Evolutionary conservation across 441 rosid species (phyloP).

Genomic region (Pelargonium myrrhifolium): DNA sequence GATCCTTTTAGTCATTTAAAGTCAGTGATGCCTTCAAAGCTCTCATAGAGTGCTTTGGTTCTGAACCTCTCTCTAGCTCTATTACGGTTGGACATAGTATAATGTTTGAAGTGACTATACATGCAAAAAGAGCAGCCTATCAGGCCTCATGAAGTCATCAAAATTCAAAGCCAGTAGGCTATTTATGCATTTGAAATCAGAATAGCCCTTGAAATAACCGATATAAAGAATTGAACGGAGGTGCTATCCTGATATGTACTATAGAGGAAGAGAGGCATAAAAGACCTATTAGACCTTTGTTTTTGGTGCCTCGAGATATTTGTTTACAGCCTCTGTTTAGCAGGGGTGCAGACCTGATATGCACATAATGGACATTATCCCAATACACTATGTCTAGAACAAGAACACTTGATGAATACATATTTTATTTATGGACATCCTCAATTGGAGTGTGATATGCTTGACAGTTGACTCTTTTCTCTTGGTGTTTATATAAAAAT

Average conservation of each 20-base stretch:
- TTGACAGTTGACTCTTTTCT: too few relatives aligned
- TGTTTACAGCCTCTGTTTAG: too few relatives aligned
- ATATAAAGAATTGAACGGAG: not conserved
- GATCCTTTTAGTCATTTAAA: not conserved
- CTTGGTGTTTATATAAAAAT: too few relatives aligned
- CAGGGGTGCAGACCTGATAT: too few relatives aligned
- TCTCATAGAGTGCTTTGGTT: not conserved
- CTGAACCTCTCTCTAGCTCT: not conserved
- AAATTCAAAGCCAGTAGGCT: not conserved
- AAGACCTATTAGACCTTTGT: not conserved
- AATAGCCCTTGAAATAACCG: not conserved
- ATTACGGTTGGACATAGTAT: not conserved
- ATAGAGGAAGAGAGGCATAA: not conserved
- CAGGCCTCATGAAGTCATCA: not conserved
- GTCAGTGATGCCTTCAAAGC: not conserved
- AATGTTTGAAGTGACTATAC: not conserved
- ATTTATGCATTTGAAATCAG: not conserved
- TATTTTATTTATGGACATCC: not conserved
- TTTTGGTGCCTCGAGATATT: not conserved
- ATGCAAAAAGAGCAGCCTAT: not conserved
- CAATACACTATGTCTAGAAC: too few relatives aligned
- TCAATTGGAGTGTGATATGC: too few relatives aligned
- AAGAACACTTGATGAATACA: too few relatives aligned
- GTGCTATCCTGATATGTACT: not conserved
- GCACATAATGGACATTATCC: too few relatives aligned